Evolutionary conservation across 164 flowering plant genomes (phyloP), one percentile per base, ranked within the genome.

Genomic region (Sextonia rubra): DNA sequence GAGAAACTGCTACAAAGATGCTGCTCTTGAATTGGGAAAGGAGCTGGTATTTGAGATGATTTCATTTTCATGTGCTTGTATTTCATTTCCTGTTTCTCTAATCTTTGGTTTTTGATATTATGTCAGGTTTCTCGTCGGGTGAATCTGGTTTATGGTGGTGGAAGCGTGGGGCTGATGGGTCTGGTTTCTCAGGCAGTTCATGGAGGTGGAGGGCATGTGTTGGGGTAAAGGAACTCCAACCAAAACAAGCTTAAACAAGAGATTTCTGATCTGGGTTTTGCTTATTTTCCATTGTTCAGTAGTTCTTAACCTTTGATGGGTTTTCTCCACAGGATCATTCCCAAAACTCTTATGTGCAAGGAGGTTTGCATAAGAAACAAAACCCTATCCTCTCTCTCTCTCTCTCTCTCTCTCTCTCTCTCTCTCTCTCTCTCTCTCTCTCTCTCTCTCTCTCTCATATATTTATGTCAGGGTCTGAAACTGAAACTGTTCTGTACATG

Each of bases 121-220:
- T 65, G 30, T 67, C 29, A 80, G 84, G 83, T 83, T 14, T 65
- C 80, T 1, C 78, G 83, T 74, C 75, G 58, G 27, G 26, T 82
- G 69, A 76, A 80, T 63, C 78, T 84, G 47, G 83, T 82, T 37
- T 84, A 84, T 80, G 86, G 83, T 1, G 86, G 85, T 24, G 86
- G 84, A 29, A 80, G 83, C 61, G 62, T 82, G 60, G 86, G 86
- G 22, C 65, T 84, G 11, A 84, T 84, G 86, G 86, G 86, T 5
- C 72, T 83, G 66, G 83, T 83, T 68, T 83, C 86, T 60, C 83
- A 82, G 60, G 82, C 78, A 0, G 86, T 84, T 69, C 80, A 82
- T 66, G 11, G 26, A 26, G 86, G 86, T 15, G 85, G 86, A 11
- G 72, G 86, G 2, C 84, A 82, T 73, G 86, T 83, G 37, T 61